Base-by-base conservation (phyloP, 2,329 filamentous ascomycete species). In the Talaromyces sp. region DNA sequence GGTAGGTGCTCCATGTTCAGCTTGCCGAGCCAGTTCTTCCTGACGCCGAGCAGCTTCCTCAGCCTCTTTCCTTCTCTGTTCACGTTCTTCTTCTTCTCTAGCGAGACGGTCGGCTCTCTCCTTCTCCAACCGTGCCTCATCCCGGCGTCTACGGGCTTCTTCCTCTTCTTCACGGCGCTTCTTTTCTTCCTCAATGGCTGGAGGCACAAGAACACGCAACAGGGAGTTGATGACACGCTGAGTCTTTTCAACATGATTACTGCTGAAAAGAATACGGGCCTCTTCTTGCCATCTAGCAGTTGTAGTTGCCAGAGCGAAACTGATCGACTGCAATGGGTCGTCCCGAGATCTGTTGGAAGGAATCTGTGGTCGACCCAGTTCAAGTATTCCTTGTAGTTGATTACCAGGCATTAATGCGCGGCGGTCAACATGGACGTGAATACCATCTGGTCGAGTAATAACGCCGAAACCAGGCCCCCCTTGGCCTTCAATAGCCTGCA, bases 231-330 rank as follows among this genome's bases (percentile, higher is more conserved):
- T 75, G 15, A 96, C 79, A 55, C 84, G 83, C 60, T 83, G 79
- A 2, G 86, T 82, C 68, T 89, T 89, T 51, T 96, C 91, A 3
- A 83, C 70, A 54, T 87, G 82, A 51, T 76, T 80, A 21, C 79
- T 75, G 25, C 89, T 89, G 72, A 94, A 97, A 0, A 97, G 81
- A 71, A 99, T 86, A 62, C 88, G 86, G 8, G 91, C 87, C 72
- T 97, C 95, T 68, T 97, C 91, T 68, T 89, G 84, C 87, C 95
- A 99, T 61, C 94, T 87, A 55, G 82, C 81, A 57, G 82, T 78
- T 1, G 94, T 97, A 8, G 84, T 80, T 37, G 85, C 83, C 8
- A 90, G 80, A 19, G 81, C 77, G 70, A 97, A 97, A 2, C 85
- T 78, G 25, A 92, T 86, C 11, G 90, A 88, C 64, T 89, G 87